Evolutionary conservation across 441 rosid genomes (phyloP), one percentile per base, ranked within the genome.

Genomic region (Euphorbia corollata): DNA sequence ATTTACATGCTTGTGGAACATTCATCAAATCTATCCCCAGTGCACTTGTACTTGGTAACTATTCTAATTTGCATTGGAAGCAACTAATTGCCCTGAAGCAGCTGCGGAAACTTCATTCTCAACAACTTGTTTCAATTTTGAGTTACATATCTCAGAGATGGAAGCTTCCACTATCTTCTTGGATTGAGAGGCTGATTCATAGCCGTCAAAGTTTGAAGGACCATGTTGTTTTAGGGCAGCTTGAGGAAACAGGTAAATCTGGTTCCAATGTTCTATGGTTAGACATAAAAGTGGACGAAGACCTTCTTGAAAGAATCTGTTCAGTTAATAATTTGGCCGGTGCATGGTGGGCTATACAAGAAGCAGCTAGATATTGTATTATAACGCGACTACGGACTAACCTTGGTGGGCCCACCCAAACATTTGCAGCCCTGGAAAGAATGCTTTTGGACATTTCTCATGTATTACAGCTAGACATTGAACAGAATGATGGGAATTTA

Each of bases 311-410:
- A 81, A 89, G 83, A 72, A 78, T 86, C 65, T 86, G 93, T 81
- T 80, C 82, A 43, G 92, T 88, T 62, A 88, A 89, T 81, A 83
- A 87, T 76, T 75, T 91, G 77, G 98, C 98, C 64, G 92, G 96
- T 61, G 89, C 94, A 69, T 94, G 96, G 97, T 94, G 99, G 99
- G 99, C 98, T 81, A 79, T 94, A 79, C 92, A 91, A 69, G 99
- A 94, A 77, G 97, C 99, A 50, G 97, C 99, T 67, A 86, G 96
- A 81, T 94, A 83, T 77, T 89, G 98, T 79, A 84, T 88, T 78
- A 73, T 84, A 23, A 87, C 85, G 19, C 97, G 99, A 63, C 91
- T 94, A 66, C 86, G 99, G 73, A 94, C 98, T 64, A 94, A 89
- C 77, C 96, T 94, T 85, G 99, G 99, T 71, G 99, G 99, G 68